phyloP scores from a whole-genome alignment of 306 rosid species.

The Arachis hypogaea region DNA sequence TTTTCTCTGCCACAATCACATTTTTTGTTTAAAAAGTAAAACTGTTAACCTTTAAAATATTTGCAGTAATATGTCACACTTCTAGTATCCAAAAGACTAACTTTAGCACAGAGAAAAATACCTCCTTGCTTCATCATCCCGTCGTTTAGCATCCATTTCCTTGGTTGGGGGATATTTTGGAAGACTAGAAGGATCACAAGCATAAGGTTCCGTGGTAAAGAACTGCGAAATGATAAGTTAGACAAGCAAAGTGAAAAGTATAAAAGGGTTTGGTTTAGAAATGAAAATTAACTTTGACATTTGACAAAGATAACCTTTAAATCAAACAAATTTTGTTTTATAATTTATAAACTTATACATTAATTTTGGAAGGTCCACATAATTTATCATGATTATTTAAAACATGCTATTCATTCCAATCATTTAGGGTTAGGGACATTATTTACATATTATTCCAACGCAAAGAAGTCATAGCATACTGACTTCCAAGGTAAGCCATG shows the following conservation, averaged over 20 bases:
- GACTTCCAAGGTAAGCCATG: slow-evolving; percentile 1
- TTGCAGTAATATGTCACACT: background rate
- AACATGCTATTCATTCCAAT: slow-evolving; percentile 29
- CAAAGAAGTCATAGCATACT: slow-evolving; percentile 6
- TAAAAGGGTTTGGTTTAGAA: slow-evolving; percentile 2
- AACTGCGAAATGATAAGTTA: slow-evolving; percentile 64
- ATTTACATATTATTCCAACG: slow-evolving; percentile 18
- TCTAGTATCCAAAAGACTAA: slow-evolving; percentile 34
- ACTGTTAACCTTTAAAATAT: background rate
- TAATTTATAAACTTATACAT: background rate
- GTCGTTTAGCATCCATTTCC: slow-evolving; percentile 91
- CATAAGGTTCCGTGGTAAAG: slow-evolving; percentile 82
- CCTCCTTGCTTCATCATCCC: slow-evolving; percentile 89
- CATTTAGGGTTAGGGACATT: background rate
- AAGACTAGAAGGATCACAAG: slow-evolving; percentile 90
- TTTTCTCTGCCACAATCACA: background rate
- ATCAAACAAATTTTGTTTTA: slow-evolving; percentile 27
- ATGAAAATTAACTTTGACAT: slow-evolving; percentile 15
- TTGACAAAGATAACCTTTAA: slow-evolving; percentile 33
- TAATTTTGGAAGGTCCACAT: slow-evolving; percentile 26
- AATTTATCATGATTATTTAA: slow-evolving; percentile 27
- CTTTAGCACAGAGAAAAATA: slow-evolving; percentile 25
- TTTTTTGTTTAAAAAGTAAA: background rate
- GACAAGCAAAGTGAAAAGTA: slow-evolving; percentile 27
- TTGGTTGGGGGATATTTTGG: slow-evolving; percentile 94